A percentile compares a stretch with the other conserved stretches of the same genome.
Evolutionary conservation across 495 filamentous ascomycete genomes (phyloP).

Genomic region (Bathelium albidoporum): DNA sequence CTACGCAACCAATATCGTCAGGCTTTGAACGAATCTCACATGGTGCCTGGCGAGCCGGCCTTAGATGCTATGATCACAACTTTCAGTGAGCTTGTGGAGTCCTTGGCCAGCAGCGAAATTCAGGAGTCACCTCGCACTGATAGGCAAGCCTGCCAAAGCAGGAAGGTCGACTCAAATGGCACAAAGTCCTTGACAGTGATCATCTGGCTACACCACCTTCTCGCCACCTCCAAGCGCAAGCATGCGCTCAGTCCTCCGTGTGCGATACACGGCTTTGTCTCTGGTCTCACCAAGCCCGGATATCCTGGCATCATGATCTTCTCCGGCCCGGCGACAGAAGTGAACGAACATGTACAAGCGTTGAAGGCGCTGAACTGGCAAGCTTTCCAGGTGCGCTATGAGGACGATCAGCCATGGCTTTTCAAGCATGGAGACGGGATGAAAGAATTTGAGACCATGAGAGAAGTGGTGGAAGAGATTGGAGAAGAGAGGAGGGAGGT

Average conservation of each 20-base stretch:
- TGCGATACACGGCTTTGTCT: constrained; percentile 8
- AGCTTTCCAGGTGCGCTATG: constrained; percentile 32
- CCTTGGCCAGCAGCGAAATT: constrained; percentile 1
- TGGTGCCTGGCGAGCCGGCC: constrained; percentile 25
- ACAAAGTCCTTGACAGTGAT: constrained; percentile 23
- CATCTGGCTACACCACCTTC: constrained; percentile 34
- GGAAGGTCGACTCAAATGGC: neutral
- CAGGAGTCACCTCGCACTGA: neutral
- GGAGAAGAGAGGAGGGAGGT: constrained; percentile 22
- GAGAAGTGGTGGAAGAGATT: constrained; percentile 25
- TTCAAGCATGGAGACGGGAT: constrained; percentile 24
- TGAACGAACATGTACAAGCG: constrained; percentile 27
- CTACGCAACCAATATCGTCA: constrained; percentile 13
- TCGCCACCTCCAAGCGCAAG: constrained; percentile 32
- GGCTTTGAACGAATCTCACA: constrained; percentile 9
- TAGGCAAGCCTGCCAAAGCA: neutral
- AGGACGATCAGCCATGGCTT: constrained; percentile 25
- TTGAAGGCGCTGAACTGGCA: constrained; percentile 32
- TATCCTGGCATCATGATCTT: constrained; percentile 33
- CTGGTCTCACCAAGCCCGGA: constrained; percentile 32
- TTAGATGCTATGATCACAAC: constrained; percentile 27
- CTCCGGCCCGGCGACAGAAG: constrained; percentile 22
- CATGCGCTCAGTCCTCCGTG: constrained; percentile 23
- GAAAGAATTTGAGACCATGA: constrained; percentile 30
- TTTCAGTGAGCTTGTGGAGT: constrained; percentile 22